Evolutionary conservation across 129 eudicot genomes (phyloP), one percentile per base, ranked within the genome.

Genomic region (Calendula officinalis): DNA sequence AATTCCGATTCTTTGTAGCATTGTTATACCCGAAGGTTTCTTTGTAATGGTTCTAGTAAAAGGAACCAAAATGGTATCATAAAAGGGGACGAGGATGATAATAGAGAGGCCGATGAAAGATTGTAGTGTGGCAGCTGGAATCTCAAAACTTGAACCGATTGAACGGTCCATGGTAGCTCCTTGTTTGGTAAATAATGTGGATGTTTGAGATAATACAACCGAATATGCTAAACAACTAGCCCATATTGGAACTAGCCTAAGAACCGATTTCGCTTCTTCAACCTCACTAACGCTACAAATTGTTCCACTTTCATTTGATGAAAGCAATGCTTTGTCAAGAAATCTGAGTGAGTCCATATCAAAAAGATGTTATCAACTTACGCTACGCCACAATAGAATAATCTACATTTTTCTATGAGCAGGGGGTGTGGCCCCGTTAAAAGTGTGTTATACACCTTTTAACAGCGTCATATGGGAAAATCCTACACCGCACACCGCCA

Each of bases 141-240:
- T 3, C 7, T 70, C 33, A 35, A 79, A 22, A 51, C 15, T 73
- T 12, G 77, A 34, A 3, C 75, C 79, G 0, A 86, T 16, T 36
- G 83, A 69, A 60, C 83, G 43, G 72, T 86, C 79, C 84, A 83
- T 66, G 3, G 95, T 83, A 36, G 67, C 68, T 57, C 80, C 89
- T 75, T 80, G 95, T 65, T 86, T 74, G 46, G 83, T 83, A 63
- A 80, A 86, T 3, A 86, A 74, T 4, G 95, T 86, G 15, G 82
- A 37, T 1, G 67, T 45, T 76, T 80, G 90, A 15, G 95, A 75
- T 39, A 44, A 73, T 37, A 67, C 89, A 22, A 86, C 68, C 33
- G 73, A 82, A n/a, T 60, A 82, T 1, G 63, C 73, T 22, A 86
- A 42, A 46, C 82, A 77, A 8, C 78, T 49, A 17, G 68, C 69